Conservation (phyloP, 2,329 filamentous ascomycete genomes). For the Paecilomyces variotii region DNA sequence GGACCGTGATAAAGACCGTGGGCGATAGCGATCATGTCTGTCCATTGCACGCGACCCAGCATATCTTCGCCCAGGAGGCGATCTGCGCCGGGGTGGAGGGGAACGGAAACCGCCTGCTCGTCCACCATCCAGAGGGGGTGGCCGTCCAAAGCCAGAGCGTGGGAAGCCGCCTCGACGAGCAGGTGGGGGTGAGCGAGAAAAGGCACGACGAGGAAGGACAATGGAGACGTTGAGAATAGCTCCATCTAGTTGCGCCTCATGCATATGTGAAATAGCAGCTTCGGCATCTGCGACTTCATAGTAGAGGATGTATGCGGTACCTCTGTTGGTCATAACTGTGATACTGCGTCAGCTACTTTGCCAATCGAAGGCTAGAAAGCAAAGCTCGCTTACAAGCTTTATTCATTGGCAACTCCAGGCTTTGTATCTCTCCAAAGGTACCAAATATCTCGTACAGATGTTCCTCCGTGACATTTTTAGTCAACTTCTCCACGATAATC, state of each 20-base stretch:
- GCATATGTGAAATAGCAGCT: conserved; percentile 88
- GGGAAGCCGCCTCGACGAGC: conserved; percentile 57
- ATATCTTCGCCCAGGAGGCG: conserved; percentile 32
- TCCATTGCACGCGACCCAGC: conserved; percentile 37
- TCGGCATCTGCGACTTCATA: conserved; percentile 70
- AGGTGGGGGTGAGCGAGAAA: conserved; percentile 69
- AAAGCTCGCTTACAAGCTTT: conserved; percentile 58
- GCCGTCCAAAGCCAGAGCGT: conserved; percentile 29
- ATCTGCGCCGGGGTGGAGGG: conserved; percentile 20
- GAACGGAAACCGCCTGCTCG: conserved; percentile 15
- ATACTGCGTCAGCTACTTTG: conserved; percentile 6
- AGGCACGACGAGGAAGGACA: conserved; percentile 72
- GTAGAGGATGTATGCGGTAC: conserved; percentile 88
- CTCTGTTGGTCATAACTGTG: conserved; percentile 77
- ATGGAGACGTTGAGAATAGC: conserved; percentile 78
- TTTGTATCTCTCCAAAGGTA: conserved; percentile 74
- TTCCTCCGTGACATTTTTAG: conserved; percentile 84
- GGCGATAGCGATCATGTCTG: conserved; percentile 50
- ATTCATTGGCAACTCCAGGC: conserved; percentile 86
- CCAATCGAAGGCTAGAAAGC: conserved; percentile 1
- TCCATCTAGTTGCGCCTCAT: conserved; percentile 90
- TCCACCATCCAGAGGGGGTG: conserved; percentile 15
- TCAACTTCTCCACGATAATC: conserved; percentile 94
- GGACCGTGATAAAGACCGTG: conserved; percentile 49
- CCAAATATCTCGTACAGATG: conserved; percentile 91